Conservation (phyloP, 495 filamentous ascomycete genomes). For the Penicillium angulare region DNA sequence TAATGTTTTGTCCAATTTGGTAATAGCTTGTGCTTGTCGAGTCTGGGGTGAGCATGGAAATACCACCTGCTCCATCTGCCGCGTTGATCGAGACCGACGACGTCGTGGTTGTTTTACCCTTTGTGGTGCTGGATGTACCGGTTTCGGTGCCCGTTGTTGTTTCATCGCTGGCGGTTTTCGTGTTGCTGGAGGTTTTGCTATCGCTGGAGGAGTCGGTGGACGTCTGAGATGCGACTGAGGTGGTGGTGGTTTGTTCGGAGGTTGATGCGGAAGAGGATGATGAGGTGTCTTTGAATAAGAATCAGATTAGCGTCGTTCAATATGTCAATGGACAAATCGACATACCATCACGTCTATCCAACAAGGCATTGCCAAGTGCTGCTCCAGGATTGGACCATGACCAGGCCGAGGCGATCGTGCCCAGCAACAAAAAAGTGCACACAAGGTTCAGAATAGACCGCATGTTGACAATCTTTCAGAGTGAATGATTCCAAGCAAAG, state of each 20-base stretch:
- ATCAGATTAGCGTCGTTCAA: background rate
- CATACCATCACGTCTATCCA: slow-evolving; percentile 38
- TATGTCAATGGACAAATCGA: background rate
- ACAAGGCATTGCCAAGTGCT: slow-evolving; percentile 27
- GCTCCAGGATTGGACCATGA: slow-evolving; percentile 39
- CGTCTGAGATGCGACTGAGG: slow-evolving; percentile 18
- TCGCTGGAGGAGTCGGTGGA: slow-evolving; percentile 18
- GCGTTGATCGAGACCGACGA: slow-evolving; percentile 54
- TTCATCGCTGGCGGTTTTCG: background rate
- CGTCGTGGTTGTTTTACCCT: slow-evolving; percentile 34
- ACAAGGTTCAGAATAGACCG: slow-evolving; percentile 33
- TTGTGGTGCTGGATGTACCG: slow-evolving; percentile 9
- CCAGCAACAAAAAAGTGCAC: slow-evolving; percentile 44
- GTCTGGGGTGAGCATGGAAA: slow-evolving; percentile 79
- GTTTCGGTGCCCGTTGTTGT: background rate
- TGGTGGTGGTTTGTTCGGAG: slow-evolving; percentile 10
- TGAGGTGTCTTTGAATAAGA: background rate
- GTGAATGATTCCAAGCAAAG: slow-evolving; percentile 1
- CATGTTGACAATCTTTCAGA: slow-evolving; percentile 23
- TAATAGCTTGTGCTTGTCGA: slow-evolving; percentile 67
- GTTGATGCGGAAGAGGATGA: slow-evolving; percentile 23
- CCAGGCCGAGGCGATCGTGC: slow-evolving; percentile 49
- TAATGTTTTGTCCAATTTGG: slow-evolving; percentile 83
- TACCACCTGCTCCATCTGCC: slow-evolving; percentile 64
- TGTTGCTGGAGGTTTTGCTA: slow-evolving; percentile 19